phyloP scores from a whole-genome alignment of 345 rosid genomes.

The Populus nigra region DNA sequence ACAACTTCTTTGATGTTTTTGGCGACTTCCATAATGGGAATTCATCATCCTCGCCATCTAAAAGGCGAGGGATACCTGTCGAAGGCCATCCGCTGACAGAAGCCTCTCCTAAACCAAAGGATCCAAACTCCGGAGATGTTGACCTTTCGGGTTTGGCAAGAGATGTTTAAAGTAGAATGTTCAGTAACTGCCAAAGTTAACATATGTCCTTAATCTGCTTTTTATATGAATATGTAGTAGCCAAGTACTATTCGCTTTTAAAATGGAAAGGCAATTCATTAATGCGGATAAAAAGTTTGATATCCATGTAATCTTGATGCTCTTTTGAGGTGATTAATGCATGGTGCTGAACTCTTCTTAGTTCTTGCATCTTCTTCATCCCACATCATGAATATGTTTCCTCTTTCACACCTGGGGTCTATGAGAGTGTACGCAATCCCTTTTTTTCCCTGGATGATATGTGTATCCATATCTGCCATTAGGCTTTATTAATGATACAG shows the following conservation, averaged over 20 bases:
- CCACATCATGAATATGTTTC: too few relatives aligned
- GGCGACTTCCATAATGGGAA: constrained; percentile 32
- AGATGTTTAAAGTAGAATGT: constrained; percentile 47
- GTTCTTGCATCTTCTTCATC: too few relatives aligned
- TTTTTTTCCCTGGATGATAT: too few relatives aligned
- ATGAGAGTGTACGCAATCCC: too few relatives aligned
- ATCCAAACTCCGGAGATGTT: constrained; percentile 31
- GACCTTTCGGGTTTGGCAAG: constrained; percentile 62
- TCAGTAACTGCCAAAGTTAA: neutral
- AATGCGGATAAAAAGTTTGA: neutral
- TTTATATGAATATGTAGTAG: too few relatives aligned
- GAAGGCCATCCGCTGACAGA: constrained; percentile 43
- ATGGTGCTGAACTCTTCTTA: too few relatives aligned
- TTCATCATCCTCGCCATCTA: constrained; percentile 33
- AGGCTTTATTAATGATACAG: too few relatives aligned
- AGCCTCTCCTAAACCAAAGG: constrained; percentile 23
- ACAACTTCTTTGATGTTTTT: constrained; percentile 51
- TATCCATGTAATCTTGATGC: neutral
- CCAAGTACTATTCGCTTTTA: neutral
- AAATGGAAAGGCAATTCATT: neutral
- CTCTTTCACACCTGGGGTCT: neutral
- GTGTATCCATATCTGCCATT: too few relatives aligned
- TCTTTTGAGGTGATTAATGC: too few relatives aligned
- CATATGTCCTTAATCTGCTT: neutral
- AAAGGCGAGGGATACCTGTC: constrained; percentile 48